Percentiles rank a stretch among this genome's conserved stretches.
These are phyloP conservation scores for Avena eriantha DNA, from an alignment of 176 grass and related monocot species.

Conservation along the genomic window DNA sequence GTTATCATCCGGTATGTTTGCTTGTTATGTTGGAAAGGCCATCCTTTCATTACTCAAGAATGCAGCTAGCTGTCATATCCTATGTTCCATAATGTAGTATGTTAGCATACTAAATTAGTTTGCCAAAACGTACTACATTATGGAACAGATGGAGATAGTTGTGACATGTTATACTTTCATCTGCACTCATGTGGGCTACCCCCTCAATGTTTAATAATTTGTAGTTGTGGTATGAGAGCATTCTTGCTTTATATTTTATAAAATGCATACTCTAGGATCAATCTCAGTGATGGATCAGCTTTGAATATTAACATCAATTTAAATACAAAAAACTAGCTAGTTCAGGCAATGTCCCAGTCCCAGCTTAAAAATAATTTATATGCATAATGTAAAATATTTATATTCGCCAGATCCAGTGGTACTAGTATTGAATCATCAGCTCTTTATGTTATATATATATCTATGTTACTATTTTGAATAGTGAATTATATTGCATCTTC, in stretches of 20 bases:
- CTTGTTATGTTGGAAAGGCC: constrained; percentile 23
- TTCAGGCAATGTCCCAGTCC: neutral
- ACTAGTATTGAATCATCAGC: neutral
- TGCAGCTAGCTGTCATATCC: constrained; percentile 27
- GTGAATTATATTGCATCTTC: constrained; percentile 6
- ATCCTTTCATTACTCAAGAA: constrained; percentile 20
- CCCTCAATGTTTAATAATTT: neutral
- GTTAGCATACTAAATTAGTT: no score
- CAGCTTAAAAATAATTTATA: neutral
- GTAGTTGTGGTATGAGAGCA: neutral
- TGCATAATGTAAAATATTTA: neutral
- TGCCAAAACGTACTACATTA: no score
- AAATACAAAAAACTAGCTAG: constrained; percentile 8
- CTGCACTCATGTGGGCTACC: neutral
- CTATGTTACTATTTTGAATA: neutral
- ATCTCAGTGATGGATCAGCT: constrained; percentile 19
- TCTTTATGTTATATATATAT: neutral
- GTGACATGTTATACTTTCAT: constrained; percentile 12
- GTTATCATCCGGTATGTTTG: constrained; percentile 81
- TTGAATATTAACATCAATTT: constrained; percentile 1
- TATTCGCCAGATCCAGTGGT: neutral
- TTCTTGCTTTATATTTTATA: constrained; percentile 16
- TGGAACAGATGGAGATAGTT: neutral
- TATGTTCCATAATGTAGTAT: no score
- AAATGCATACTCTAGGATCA: neutral